phyloP scores from a whole-genome alignment of 2,329 filamentous ascomycete species.

The Xylaria sp. region DNA sequence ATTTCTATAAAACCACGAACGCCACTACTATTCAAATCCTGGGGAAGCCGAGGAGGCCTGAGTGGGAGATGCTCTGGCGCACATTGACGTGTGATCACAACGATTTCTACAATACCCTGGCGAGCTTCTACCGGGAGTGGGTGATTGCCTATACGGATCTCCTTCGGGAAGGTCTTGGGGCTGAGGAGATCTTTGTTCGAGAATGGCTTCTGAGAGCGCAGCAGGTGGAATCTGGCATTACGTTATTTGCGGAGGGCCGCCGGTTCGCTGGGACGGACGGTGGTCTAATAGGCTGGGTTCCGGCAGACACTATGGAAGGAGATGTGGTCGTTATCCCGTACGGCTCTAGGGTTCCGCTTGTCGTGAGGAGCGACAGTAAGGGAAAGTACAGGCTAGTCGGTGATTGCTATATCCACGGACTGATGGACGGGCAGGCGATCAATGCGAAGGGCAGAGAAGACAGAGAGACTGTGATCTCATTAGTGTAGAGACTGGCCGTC shows the following conservation, averaged over 20 bases:
- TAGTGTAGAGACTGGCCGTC: no score
- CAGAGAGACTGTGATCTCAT: no score
- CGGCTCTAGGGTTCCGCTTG: conserved; percentile 5
- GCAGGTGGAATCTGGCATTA: neutral
- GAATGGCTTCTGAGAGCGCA: conserved; percentile 5
- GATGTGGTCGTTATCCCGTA: conserved; percentile 2
- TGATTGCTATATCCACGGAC: conserved; percentile 7
- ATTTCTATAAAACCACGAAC: conserved; percentile 3
- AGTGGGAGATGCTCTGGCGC: conserved; percentile 15
- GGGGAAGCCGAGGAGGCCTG: neutral
- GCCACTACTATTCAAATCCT: neutral
- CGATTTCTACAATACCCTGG: neutral
- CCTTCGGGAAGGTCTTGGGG: neutral
- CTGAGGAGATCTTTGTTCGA: neutral
- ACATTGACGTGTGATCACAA: conserved; percentile 3
- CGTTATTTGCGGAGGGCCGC: neutral
- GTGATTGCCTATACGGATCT: conserved; percentile 4
- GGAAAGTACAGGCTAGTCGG: conserved; percentile 2
- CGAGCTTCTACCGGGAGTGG: conserved; percentile 6
- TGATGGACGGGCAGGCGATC: conserved; percentile 11
- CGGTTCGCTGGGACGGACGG: conserved; percentile 3
- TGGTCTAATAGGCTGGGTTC: conserved; percentile 3
- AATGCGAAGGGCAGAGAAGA: neutral
- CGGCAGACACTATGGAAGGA: conserved; percentile 1
- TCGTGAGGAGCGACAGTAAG: neutral